phyloP scores from a whole-genome alignment of 148 eudicot species.

The Vaccinium macrocarpon region DNA sequence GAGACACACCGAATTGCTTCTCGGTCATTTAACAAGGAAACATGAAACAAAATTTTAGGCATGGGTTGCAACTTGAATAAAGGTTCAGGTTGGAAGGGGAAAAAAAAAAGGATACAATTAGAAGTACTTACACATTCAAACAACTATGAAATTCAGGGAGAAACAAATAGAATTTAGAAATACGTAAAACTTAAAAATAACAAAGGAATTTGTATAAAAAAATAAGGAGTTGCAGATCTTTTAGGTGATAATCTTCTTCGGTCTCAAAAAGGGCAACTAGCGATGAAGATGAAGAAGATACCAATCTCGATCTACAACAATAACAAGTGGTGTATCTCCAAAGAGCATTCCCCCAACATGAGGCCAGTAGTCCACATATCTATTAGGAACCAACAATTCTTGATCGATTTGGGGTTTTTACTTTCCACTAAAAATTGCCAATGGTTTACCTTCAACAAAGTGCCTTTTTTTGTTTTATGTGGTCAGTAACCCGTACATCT shows the following conservation, averaged over 20 bases:
- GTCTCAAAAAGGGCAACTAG: background rate
- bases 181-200: background rate
- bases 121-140: background rate
- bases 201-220: background rate
- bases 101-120: background rate
- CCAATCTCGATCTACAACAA: background rate
- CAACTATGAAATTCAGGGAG: background rate
- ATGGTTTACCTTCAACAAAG: too few species aligned
- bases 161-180: background rate
- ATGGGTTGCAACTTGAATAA: background rate
- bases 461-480: too few species aligned
- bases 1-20: background rate
- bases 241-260: background rate
- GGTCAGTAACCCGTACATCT: too few species aligned
- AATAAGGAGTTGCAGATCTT: background rate
- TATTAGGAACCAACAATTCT: too few species aligned
- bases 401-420: too few species aligned
- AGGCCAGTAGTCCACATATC: too few species aligned
- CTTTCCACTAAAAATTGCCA: too few species aligned
- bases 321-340: too few species aligned
- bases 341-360: too few species aligned
- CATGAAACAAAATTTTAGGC: background rate
- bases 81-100: background rate
- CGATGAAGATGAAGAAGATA: background rate
- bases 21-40: background rate